Percentiles rank a stretch among this genome's conserved stretches.
Evolutionary conservation across 1,139 yeast species (phyloP).

Genomic region (Suhomyces bokatorum): DNA sequence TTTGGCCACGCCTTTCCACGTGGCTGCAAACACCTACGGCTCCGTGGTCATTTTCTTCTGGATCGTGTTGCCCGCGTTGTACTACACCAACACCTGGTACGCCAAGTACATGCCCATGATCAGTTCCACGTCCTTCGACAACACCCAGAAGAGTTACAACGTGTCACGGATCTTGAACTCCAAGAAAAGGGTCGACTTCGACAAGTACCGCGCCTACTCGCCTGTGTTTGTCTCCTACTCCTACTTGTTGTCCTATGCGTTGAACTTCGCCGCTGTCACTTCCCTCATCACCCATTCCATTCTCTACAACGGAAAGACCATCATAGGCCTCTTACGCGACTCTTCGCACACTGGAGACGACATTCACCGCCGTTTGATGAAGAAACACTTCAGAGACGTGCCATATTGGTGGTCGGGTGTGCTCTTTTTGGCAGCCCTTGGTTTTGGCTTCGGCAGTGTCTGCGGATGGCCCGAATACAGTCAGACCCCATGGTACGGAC

Average conservation of each 20-base stretch:
- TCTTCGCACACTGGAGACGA: slow-evolving; percentile 36
- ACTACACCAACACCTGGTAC: slow-evolving; percentile 52
- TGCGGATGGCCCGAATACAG: slow-evolving; percentile 23
- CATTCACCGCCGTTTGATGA: slow-evolving; percentile 40
- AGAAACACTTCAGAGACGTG: slow-evolving; percentile 34
- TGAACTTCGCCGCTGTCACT: slow-evolving; percentile 43
- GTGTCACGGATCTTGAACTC: slow-evolving; percentile 29
- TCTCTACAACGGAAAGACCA: slow-evolving; percentile 41
- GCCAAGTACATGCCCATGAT: slow-evolving; percentile 54
- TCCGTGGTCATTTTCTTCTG: slow-evolving; percentile 40
- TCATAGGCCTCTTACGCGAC: slow-evolving; percentile 27
- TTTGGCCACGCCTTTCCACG: slow-evolving; percentile 23
- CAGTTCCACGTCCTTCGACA: slow-evolving; percentile 43
- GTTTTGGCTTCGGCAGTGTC: slow-evolving; percentile 33
- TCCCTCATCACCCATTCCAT: slow-evolving; percentile 40
- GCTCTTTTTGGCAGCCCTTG: slow-evolving; percentile 31
- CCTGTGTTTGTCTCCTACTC: slow-evolving; percentile 42
- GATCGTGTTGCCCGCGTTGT: slow-evolving; percentile 46
- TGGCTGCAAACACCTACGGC: slow-evolving; percentile 21
- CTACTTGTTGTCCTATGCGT: slow-evolving; percentile 37
- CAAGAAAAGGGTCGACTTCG: slow-evolving; percentile 20
- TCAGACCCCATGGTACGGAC: slow-evolving; percentile 38
- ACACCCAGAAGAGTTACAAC: slow-evolving; percentile 44
- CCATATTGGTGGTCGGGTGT: slow-evolving; percentile 43
- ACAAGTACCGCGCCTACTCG: slow-evolving; percentile 32